phyloP scores from a whole-genome alignment of 345 rosid species.

The Mallotus nudiflorus region DNA sequence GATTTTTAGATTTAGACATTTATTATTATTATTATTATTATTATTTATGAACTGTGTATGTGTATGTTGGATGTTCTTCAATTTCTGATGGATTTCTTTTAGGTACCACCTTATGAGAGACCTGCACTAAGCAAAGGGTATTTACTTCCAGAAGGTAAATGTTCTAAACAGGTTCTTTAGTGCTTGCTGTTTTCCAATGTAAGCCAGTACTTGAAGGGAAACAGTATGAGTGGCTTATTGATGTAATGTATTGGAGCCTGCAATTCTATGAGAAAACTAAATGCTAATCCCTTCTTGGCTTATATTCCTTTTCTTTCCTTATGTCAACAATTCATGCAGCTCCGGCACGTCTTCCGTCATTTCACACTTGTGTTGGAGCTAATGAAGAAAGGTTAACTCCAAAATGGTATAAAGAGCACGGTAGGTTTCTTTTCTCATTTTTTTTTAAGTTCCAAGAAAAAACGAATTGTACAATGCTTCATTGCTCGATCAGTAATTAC shows the following conservation, averaged over 20 bases:
- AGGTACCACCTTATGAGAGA: conserved; percentile 92
- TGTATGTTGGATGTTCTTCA: neutral
- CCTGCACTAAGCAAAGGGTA: conserved; percentile 93
- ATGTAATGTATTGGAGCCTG: neutral
- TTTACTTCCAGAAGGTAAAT: conserved; percentile 74
- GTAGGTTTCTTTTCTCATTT: conserved; percentile 40
- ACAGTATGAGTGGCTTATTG: neutral
- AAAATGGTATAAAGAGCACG: conserved; percentile 91
- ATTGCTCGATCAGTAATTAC: neutral
- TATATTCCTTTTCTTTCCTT: conserved; percentile 9
- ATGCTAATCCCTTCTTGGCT: neutral
- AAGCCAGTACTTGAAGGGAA: neutral
- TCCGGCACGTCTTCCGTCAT: conserved; percentile 92
- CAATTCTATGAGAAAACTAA: neutral
- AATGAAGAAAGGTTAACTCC: conserved; percentile 85
- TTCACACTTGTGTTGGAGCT: conserved; percentile 96
- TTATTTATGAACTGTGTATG: neutral
- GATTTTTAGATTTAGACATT: too few relatives aligned
- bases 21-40: neutral
- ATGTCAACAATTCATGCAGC: conserved; percentile 42
- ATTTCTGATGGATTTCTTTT: conserved; percentile 23
- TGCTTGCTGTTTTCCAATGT: neutral
- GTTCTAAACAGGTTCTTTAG: conserved; percentile 3
- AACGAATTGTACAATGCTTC: neutral
- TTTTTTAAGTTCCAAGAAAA: too few relatives aligned